Conservation (phyloP, 2,329 filamentous ascomycete genomes). For the Neonectria hederae region DNA sequence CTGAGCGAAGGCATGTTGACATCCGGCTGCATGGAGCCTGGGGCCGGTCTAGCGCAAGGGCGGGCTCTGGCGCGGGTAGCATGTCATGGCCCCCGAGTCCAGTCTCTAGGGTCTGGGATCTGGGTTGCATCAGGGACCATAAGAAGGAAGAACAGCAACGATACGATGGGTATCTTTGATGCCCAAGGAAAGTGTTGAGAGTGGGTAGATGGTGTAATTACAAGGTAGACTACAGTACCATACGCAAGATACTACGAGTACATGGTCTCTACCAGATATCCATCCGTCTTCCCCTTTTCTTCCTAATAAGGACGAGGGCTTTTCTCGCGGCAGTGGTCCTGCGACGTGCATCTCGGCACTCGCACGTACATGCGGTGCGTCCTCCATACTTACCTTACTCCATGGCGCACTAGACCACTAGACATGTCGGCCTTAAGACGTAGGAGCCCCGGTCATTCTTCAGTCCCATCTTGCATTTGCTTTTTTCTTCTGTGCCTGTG, state of each 20-base stretch:
- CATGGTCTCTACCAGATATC: too few species aligned
- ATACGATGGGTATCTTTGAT: not conserved
- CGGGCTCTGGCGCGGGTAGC: not conserved
- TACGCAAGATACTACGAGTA: too few species aligned
- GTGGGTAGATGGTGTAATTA: too few species aligned
- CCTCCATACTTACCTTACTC: not conserved
- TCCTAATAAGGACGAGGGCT: not conserved
- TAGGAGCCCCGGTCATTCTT: not conserved
- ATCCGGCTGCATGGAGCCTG: not conserved
- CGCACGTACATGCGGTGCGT: not conserved
- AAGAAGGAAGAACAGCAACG: not conserved
- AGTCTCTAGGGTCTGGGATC: not conserved
- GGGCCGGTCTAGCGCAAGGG: not conserved
- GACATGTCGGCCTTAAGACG: not conserved
- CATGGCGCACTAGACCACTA: not conserved
- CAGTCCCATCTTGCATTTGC: slow-evolving; percentile 1
- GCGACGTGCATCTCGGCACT: not conserved
- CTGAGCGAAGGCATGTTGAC: not conserved
- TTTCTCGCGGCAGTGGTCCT: not conserved
- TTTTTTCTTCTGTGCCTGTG: not conserved
- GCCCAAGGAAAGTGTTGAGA: not conserved
- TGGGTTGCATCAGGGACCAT: not conserved
- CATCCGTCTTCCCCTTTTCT: not conserved
- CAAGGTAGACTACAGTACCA: too few species aligned
- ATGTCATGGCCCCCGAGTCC: not conserved